Base-by-base conservation (phyloP, 2,329 filamentous ascomycete genomes). In the Aspergillus persii region DNA sequence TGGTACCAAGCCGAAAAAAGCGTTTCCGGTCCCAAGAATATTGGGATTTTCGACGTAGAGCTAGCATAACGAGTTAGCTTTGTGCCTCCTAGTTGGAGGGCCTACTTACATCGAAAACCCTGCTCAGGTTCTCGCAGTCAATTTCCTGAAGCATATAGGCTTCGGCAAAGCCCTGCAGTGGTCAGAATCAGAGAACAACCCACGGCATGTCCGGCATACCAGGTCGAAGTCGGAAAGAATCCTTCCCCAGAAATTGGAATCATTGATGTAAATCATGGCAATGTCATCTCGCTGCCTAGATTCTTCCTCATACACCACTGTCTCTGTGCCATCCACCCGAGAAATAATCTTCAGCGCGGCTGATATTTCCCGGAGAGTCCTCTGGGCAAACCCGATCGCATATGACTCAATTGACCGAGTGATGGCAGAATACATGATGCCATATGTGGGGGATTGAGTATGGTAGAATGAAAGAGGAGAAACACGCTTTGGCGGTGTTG, bases 121-220 rank as follows among this genome's bases (percentile, higher is more conserved):
- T 81, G 1, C 86, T 87, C 65, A 92, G 71, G 69, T 91, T 84
- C 9, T 82, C 76, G 60, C 88, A 90, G 54, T 86, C 83, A 30
- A 90, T 81, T 70, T 91, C 88, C 49, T 86, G 86, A 15, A 91
- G 79, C 87, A 91, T 91, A 68, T 89, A 91, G 30, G 86, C 84
- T 71, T 89, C 86, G 11, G 88, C 85, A 63, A 91, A 90, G 2
- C 89, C 89, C 79, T 80, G 54, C 4, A 15, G 27, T 7, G 4
- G 36, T 41, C 8, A 41, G 36, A 41, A 36, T 1, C 11, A 4
- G 36, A 6, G 12, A 15, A n/a, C 12, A 41, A 41, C 18, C 18
- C 18, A 23, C 15, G 12, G 15, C 5, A 15, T 6, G n/a, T n/a
- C 12, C 12, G 5, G 36, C 36, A 41, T n/a, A 41, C 36, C 36